Evolutionary conservation across 2,329 filamentous ascomycete genomes (phyloP).

Genomic region (Ceratocystis cacaofunesta): DNA sequence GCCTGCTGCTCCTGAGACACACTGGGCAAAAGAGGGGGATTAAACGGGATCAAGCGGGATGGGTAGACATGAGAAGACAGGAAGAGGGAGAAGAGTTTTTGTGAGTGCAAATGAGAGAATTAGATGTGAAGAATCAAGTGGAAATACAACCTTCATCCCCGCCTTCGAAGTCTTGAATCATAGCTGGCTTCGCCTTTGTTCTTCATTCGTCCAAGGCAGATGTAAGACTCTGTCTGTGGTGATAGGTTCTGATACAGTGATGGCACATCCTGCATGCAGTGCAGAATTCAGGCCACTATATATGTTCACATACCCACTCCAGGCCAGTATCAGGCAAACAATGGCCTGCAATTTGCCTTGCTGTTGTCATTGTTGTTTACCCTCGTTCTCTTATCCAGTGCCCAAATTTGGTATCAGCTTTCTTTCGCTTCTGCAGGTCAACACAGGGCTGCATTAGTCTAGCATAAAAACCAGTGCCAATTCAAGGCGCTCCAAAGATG

Average conservation of each 20-base stretch:
- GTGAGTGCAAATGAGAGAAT: background rate
- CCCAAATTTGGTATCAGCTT: background rate
- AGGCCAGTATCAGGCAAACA: background rate
- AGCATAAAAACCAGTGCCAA: background rate
- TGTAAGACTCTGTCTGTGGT: background rate
- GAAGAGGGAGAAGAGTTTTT: background rate
- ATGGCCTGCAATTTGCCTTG: background rate
- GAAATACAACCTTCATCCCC: background rate
- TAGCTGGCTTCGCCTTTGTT: background rate
- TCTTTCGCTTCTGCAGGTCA: background rate
- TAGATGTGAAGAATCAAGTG: background rate
- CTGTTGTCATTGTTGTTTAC: background rate
- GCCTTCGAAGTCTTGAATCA: background rate
- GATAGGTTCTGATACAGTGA: background rate
- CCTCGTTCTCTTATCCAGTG: background rate
- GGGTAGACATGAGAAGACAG: background rate
- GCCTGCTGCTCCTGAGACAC: background rate
- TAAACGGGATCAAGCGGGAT: background rate
- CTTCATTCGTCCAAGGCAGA: background rate
- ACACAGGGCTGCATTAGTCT: constrained; percentile 4
- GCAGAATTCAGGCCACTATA: background rate
- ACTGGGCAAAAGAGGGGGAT: background rate
- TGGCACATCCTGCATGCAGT: background rate
- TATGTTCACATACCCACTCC: background rate
- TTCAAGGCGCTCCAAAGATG: background rate